A percentile compares a stretch with the other conserved stretches of the same genome.
phyloP scores from a whole-genome alignment of 2,329 filamentous ascomycete species.

The Stachybotrys chartarum region DNA sequence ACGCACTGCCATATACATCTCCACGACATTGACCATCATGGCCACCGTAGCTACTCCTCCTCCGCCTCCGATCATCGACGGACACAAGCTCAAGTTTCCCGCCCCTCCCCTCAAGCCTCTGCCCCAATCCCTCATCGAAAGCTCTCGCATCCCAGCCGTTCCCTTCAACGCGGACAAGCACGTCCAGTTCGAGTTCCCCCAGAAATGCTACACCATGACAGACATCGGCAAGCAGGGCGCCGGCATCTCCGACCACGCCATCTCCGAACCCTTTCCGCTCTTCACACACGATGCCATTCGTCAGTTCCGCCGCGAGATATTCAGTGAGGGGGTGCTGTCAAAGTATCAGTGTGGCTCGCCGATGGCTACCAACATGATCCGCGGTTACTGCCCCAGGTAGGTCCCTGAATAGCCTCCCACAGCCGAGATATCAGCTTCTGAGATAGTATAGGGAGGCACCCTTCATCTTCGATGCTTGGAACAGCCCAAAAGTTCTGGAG shows the following conservation, averaged over 20 bases:
- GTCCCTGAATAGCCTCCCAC: constrained; percentile 14
- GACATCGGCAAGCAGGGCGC: constrained; percentile 50
- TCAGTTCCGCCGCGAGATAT: constrained; percentile 56
- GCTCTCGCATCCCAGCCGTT: constrained; percentile 6
- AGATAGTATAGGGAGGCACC: constrained; percentile 36
- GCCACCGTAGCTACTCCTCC: not conserved
- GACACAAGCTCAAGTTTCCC: not conserved
- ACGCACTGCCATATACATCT: too few relatives aligned
- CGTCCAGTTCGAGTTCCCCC: constrained; percentile 41
- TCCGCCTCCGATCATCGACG: not conserved
- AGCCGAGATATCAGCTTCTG: not conserved
- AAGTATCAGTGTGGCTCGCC: constrained; percentile 46
- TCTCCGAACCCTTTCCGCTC: constrained; percentile 57
- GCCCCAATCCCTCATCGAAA: constrained; percentile 16
- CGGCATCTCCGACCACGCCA: constrained; percentile 55
- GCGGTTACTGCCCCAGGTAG: constrained; percentile 38
- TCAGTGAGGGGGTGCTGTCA: constrained; percentile 46
- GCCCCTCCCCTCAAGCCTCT: constrained; percentile 7
- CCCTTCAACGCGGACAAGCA: constrained; percentile 49
- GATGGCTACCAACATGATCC: constrained; percentile 47
- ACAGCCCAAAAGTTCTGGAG: constrained; percentile 32
- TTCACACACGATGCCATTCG: constrained; percentile 55
- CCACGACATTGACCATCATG: not conserved
- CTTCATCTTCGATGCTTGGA: constrained; percentile 52
- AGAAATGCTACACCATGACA: constrained; percentile 50